Evolutionary conservation across 2,329 filamentous ascomycete genomes (phyloP).

Genomic region (Cordyceps sp.): DNA sequence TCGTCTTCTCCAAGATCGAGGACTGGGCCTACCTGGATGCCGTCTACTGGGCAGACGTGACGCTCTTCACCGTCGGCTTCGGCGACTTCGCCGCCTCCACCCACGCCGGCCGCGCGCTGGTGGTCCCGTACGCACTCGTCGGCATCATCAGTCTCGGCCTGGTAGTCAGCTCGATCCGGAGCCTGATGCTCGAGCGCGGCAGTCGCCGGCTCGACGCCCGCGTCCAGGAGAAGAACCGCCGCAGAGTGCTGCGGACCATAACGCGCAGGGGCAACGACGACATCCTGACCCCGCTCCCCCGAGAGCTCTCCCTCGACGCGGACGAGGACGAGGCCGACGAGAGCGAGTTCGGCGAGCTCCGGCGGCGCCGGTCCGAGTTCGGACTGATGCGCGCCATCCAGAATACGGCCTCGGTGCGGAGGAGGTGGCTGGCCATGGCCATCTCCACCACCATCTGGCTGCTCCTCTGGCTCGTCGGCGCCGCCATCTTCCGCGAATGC

Average conservation of each 20-base stretch:
- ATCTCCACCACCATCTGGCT: constrained; percentile 54
- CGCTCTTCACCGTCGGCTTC: constrained; percentile 47
- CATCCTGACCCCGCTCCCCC: constrained; percentile 31
- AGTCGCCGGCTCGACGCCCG: constrained; percentile 35
- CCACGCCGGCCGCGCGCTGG: constrained; percentile 46
- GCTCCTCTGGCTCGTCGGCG: constrained; percentile 66
- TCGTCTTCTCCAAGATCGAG: constrained; percentile 58
- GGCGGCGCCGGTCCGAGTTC: constrained; percentile 56
- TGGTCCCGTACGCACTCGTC: constrained; percentile 71
- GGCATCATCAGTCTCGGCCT: constrained; percentile 76
- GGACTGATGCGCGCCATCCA: constrained; percentile 72
- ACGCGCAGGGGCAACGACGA: constrained; percentile 25
- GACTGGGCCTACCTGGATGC: constrained; percentile 63
- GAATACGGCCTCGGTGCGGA: constrained; percentile 40
- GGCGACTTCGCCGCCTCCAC: constrained; percentile 35
- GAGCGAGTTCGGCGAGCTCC: constrained; percentile 23
- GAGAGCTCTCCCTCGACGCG: constrained; percentile 4
- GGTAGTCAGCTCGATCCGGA: constrained; percentile 65
- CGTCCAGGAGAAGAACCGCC: constrained; percentile 42
- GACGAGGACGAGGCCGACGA: constrained; percentile 4
- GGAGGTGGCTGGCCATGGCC: constrained; percentile 57
- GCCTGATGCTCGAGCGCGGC: constrained; percentile 41
- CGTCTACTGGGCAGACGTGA: constrained; percentile 65
- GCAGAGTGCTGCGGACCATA: constrained; percentile 27
- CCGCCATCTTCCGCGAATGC: constrained; percentile 48